Conservation (phyloP, 208 protist species). For the Leishmania arabica region DNA sequence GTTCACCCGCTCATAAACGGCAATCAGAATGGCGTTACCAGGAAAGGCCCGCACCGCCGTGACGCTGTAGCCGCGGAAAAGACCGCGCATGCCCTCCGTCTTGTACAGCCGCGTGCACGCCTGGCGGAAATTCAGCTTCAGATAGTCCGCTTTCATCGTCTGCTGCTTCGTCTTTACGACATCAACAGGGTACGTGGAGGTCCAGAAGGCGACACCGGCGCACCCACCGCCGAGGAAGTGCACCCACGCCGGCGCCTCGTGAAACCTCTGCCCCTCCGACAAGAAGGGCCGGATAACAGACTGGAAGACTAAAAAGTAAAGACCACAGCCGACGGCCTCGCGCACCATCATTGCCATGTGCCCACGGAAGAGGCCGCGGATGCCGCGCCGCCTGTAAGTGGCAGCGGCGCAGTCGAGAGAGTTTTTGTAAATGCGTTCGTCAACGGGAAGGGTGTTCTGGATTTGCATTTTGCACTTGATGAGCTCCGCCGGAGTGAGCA, state of each 20-base stretch:
- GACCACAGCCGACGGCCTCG: conserved; percentile 82
- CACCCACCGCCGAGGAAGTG: conserved; percentile 87
- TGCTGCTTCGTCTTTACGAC: conserved; percentile 92
- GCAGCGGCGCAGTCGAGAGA: conserved; percentile 75
- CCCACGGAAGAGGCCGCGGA: conserved; percentile 81
- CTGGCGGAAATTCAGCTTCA: conserved; percentile 74
- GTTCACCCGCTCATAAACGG: conserved; percentile 88
- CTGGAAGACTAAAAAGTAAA: conserved; percentile 90
- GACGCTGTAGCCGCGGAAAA: conserved; percentile 87
- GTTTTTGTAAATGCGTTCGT: conserved; percentile 79
- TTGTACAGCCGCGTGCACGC: conserved; percentile 79
- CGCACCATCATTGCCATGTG: conserved; percentile 89
- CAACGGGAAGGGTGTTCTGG: conserved; percentile 84
- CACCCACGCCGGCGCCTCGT: conserved; percentile 72
- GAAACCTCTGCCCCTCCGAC: conserved; percentile 58
- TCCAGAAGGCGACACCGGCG: conserved; percentile 91
- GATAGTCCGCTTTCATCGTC: conserved; percentile 81
- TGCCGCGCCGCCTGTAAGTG: conserved; percentile 65
- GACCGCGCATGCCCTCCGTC: conserved; percentile 81
- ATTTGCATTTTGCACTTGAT: conserved; percentile 94
- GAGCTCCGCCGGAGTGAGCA: conserved; percentile 89
- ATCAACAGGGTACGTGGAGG: conserved; percentile 89
- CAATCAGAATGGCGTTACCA: conserved; percentile 90
- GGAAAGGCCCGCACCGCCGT: conserved; percentile 91
- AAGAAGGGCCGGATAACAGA: conserved; percentile 75